A percentile compares a stretch with the other conserved stretches of the same genome.
Evolutionary conservation across 2,329 filamentous ascomycete genomes (phyloP).

Genomic region (Colletotrichum costaricense): DNA sequence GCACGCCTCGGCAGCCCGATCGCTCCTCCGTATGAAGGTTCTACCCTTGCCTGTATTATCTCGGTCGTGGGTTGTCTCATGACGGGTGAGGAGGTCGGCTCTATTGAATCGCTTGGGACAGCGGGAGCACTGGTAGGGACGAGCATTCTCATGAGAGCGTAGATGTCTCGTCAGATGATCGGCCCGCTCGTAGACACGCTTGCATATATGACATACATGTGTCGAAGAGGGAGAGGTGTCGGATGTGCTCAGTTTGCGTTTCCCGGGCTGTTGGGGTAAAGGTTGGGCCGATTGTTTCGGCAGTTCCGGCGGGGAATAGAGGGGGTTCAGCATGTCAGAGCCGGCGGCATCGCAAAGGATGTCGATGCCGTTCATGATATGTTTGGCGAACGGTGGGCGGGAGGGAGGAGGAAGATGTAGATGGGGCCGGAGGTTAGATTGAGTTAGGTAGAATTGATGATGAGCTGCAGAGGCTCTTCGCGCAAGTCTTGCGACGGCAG

Average conservation of each 20-base stretch:
- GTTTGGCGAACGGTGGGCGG: background rate
- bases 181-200: conserved; percentile 29
- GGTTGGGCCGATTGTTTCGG: conserved; percentile 24
- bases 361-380: conserved; percentile 30
- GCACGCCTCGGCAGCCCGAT: conserved; percentile 31
- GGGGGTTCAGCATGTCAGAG: conserved; percentile 30
- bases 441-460: conserved; percentile 16
- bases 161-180: conserved; percentile 31
- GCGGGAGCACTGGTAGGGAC: conserved; percentile 29
- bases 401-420: background rate
- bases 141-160: conserved; percentile 32
- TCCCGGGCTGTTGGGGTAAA: conserved; percentile 15
- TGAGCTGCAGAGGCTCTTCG: conserved; percentile 1
- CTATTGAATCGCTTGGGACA: conserved; percentile 33
- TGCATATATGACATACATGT: conserved; percentile 33
- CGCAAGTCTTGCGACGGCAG: conserved; percentile 12
- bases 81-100: conserved; percentile 32
- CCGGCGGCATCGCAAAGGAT: conserved; percentile 33
- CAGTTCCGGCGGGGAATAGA: conserved; percentile 19
- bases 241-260: conserved; percentile 27
- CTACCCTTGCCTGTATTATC: conserved; percentile 32
- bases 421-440: conserved; percentile 1
- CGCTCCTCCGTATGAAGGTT: conserved; percentile 30
- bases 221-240: conserved; percentile 21
- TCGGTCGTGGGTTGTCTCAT: conserved; percentile 33